Conservation (phyloP, 441 rosid species). For the Croton laevigatus region DNA sequence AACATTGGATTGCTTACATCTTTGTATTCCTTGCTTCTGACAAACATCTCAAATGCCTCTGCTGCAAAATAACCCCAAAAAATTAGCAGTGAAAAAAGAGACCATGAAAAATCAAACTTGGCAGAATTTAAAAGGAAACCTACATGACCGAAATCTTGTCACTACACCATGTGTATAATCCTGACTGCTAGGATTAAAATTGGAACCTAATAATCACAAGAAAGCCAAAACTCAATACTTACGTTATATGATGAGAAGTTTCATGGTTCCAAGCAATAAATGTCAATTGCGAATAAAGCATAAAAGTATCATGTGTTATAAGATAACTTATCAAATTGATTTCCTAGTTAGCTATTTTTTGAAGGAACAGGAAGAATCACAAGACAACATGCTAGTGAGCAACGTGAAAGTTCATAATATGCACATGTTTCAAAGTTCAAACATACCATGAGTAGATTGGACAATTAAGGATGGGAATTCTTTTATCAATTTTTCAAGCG, state of each 20-base stretch:
- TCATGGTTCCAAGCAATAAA: neutral
- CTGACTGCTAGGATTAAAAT: slow-evolving; percentile 54
- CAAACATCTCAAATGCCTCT: slow-evolving; percentile 72
- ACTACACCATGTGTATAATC: slow-evolving; percentile 69
- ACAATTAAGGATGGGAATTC: slow-evolving; percentile 71
- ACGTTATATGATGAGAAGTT: neutral
- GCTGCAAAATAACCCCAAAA: slow-evolving; percentile 43
- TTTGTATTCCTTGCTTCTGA: slow-evolving; percentile 58
- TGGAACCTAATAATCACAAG: slow-evolving; percentile 54
- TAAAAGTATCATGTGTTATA: neutral
- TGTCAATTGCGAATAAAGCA: neutral
- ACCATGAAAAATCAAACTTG: slow-evolving; percentile 1
- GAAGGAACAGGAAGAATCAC: slow-evolving; percentile 7
- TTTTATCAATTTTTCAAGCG: slow-evolving; percentile 44
- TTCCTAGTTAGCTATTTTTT: slow-evolving; percentile 1
- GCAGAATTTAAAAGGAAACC: slow-evolving; percentile 22
- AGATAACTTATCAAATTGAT: neutral
- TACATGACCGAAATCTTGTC: slow-evolving; percentile 75
- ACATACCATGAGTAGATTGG: slow-evolving; percentile 77
- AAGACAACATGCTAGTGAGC: slow-evolving; percentile 4
- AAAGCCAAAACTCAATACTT: slow-evolving; percentile 1
- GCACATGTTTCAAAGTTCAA: slow-evolving; percentile 10
- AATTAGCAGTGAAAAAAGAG: slow-evolving; percentile 20
- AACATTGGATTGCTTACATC: slow-evolving; percentile 46
- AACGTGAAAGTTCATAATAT: slow-evolving; percentile 3